Evolutionary conservation across 805 yeast genomes (phyloP).

Genomic region (Candida stauntonica): DNA sequence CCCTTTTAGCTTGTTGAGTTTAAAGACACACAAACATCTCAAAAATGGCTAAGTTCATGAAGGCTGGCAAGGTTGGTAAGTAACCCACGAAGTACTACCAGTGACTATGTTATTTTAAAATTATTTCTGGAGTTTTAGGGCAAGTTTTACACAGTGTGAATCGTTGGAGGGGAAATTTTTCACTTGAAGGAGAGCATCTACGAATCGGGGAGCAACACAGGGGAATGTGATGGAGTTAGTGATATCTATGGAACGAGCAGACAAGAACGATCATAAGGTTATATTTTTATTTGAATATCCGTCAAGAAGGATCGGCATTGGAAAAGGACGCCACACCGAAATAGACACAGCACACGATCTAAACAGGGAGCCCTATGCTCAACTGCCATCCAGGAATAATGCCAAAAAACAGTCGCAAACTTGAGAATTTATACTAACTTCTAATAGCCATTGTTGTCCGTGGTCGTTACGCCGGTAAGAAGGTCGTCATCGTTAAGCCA

Average conservation of each 20-base stretch:
- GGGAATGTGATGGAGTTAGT: no score
- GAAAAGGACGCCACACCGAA: no score
- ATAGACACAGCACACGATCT: no score
- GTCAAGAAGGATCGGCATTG: no score
- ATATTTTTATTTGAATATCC: no score
- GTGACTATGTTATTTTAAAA: neutral
- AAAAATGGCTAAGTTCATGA: constrained; percentile 96
- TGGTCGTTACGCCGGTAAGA: constrained; percentile 99
- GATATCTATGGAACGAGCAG: no score
- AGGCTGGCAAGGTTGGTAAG: constrained; percentile 94
- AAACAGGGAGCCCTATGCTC: neutral
- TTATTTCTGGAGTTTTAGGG: no score
- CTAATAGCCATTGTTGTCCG: constrained; percentile 83
- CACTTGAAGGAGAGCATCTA: constrained; percentile 3
- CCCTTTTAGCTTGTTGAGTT: neutral
- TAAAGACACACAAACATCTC: constrained; percentile 8
- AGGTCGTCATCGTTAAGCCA: constrained; percentile 97
- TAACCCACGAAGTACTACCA: constrained; percentile 26
- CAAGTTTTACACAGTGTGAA: neutral
- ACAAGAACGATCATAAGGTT: no score
- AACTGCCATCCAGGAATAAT: neutral
- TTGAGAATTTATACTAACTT: constrained; percentile 1
- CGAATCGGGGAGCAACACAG: no score
- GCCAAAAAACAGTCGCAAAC: neutral
- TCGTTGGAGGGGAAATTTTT: neutral